These are phyloP conservation scores for Cudoniella acicularis DNA, from an alignment of 495 filamentous ascomycete species.

Conservation along the genomic window DNA sequence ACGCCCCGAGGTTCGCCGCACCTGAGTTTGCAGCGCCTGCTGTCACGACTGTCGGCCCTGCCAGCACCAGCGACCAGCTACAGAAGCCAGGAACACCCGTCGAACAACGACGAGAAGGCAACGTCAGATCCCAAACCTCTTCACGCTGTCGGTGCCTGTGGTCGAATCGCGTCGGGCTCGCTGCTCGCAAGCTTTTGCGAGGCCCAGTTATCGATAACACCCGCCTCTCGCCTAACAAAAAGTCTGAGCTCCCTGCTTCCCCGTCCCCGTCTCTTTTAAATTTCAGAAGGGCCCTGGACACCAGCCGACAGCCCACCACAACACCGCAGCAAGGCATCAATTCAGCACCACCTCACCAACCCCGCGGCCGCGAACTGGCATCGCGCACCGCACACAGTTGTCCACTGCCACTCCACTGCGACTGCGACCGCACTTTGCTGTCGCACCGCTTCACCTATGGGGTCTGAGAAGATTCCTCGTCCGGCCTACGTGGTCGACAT, in stretches of 20 bases:
- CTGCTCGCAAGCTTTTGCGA: background rate
- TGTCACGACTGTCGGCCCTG: background rate
- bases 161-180: background rate
- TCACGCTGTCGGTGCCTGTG: background rate
- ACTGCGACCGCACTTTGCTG: too few relatives aligned
- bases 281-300: background rate
- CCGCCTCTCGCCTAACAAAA: conserved; percentile 9
- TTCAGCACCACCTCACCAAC: background rate
- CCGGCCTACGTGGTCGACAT: conserved; percentile 45
- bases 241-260: conserved; percentile 7
- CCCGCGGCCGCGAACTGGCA: conserved; percentile 10
- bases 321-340: background rate
- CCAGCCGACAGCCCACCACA: conserved; percentile 1
- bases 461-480: background rate
- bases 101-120: too few relatives aligned
- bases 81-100: background rate
- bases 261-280: background rate
- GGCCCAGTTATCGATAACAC: background rate
- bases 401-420: too few relatives aligned
- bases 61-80: too few relatives aligned
- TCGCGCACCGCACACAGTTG: conserved; percentile 11
- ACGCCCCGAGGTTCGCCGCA: background rate
- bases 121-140: background rate
- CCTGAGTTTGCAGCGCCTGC: background rate
- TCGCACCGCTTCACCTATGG: conserved; percentile 6